Evolutionary conservation across 2,329 filamentous ascomycete species (phyloP), one percentile per base, ranked within the genome.

Genomic region (Aspergillus hiratsukae): DNA sequence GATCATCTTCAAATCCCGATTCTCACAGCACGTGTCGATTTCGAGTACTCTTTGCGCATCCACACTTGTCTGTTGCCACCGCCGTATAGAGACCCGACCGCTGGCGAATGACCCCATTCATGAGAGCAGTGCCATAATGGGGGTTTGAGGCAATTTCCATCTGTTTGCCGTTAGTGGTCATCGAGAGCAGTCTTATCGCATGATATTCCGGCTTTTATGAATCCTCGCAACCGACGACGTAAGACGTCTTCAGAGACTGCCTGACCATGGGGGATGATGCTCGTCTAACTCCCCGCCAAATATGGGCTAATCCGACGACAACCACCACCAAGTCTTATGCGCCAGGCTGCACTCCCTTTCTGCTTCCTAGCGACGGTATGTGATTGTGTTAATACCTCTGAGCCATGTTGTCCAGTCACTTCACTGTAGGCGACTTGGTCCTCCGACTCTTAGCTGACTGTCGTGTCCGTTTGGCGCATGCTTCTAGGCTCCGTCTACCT

Each of bases 261-360:
- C 51, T 60, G 62, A 72, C 61, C 62, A 73, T 72, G 70, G 69
- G 62, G 59, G 62, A 72, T 68, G 64, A 62, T 58, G 65, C 61
- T 56, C 66, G 58, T 57, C 54, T 75, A 55, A 66, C 65, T 61
- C 71, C 71, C 61, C 72, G 72, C 66, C 72, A 75, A 62, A 74
- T 75, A 54, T 75, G 72, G 72, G 72, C 70, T 59, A 66, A 71
- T 55, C 72, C 72, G 31, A 70, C 72, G 27, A 67, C 70, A 29
- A 73, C 74, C 0, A 68, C 70, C 40, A 69, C 72, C 11, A 71
- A 71, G 40, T 58, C 67, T 2, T 71, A 74, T 52, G 58, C 63
- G 8, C 69, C 81, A 61, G 80, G 82, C 63, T 88, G 86, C 66
- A 84, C 83, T 21, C 83, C 85, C 28, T 84, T 86, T 66, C 80